phyloP scores from a whole-genome alignment of 345 rosid genomes.

The Linum trigynum region DNA sequence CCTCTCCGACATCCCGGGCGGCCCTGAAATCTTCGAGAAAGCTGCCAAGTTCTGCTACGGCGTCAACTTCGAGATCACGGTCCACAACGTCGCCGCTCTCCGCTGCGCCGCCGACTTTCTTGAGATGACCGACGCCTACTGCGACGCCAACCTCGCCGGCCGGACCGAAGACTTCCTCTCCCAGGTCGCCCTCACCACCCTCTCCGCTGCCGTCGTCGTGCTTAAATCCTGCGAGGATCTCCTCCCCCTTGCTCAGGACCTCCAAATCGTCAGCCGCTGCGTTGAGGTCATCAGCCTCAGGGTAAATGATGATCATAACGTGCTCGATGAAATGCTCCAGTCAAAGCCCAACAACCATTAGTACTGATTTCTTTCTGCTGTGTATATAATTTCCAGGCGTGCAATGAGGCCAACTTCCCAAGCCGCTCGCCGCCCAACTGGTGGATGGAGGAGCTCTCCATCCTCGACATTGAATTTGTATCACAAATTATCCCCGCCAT shows the following conservation, averaged over 20 bases:
- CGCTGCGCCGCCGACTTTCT: slow-evolving; percentile 84
- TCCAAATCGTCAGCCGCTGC: slow-evolving; percentile 60
- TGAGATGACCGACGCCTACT: slow-evolving; percentile 69
- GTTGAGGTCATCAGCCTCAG: slow-evolving; percentile 50
- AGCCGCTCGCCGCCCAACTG: slow-evolving; percentile 83
- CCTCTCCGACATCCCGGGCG: slow-evolving; percentile 75
- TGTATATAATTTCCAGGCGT: slow-evolving; percentile 40
- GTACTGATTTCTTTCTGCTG: background rate
- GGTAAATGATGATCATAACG: slow-evolving; percentile 21
- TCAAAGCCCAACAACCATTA: background rate
- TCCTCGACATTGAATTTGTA: slow-evolving; percentile 47
- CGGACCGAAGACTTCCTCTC: slow-evolving; percentile 84
- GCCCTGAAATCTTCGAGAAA: slow-evolving; percentile 88
- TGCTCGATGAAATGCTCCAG: background rate
- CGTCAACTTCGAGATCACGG: slow-evolving; percentile 88
- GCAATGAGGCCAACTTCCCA: slow-evolving; percentile 72
- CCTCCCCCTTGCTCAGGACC: slow-evolving; percentile 65
- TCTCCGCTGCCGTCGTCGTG: slow-evolving; percentile 75
- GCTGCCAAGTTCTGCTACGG: slow-evolving; percentile 94
- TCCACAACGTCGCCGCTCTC: slow-evolving; percentile 85
- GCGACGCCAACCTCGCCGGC: slow-evolving; percentile 61
- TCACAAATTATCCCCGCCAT: slow-evolving; percentile 43
- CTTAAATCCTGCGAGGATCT: slow-evolving; percentile 77
- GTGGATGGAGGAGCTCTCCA: slow-evolving; percentile 94
- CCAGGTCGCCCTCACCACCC: slow-evolving; percentile 73